phyloP scores from a whole-genome alignment of 2,329 filamentous ascomycete genomes.

The Colletotrichum abscissum region DNA sequence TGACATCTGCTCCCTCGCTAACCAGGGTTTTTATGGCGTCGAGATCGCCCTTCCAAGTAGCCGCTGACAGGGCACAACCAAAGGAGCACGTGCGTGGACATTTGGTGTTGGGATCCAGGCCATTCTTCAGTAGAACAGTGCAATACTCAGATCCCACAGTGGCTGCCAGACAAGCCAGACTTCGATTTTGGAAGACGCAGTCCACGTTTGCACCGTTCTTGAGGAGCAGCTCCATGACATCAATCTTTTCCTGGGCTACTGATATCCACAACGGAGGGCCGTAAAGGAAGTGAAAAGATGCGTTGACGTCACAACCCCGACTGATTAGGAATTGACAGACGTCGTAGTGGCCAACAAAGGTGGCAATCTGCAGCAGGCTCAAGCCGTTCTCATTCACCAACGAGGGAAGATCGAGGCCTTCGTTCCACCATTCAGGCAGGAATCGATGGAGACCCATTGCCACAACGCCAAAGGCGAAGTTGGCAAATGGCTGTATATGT shows the following conservation, averaged over 20 bases:
- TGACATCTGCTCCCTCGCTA: no score
- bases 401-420: not conserved
- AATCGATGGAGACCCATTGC: not conserved
- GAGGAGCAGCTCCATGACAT: not conserved
- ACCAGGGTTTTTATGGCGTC: no score
- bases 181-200: accelerated
- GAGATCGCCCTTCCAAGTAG: no score
- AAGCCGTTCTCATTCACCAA: accelerated
- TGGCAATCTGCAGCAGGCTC: not conserved
- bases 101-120: not conserved
- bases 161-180: not conserved
- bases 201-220: not conserved
- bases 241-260: not conserved
- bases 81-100: no score
- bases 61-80: no score
- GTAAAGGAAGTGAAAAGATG: no score
- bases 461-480: not conserved
- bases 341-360: not conserved
- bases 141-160: not conserved
- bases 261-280: not conserved
- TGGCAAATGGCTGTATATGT: not conserved
- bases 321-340: not conserved
- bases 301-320: not conserved
- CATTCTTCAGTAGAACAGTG: not conserved
- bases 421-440: not conserved